These are phyloP conservation scores for Exophiala sideris DNA, from an alignment of 2,329 filamentous ascomycete genomes.

Conservation along the genomic window DNA sequence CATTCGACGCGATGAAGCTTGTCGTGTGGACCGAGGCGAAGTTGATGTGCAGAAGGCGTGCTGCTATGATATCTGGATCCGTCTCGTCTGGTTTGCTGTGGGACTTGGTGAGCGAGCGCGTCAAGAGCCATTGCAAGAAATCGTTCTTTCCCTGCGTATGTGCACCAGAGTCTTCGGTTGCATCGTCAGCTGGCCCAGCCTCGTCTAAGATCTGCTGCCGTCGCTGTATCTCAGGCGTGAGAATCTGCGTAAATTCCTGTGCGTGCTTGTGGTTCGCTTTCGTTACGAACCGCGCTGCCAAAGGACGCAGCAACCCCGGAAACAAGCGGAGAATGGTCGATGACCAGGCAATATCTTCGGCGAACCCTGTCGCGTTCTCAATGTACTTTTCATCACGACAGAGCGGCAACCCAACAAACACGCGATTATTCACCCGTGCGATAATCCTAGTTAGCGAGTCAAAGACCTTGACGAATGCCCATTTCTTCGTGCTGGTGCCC, in stretches of 20 bases:
- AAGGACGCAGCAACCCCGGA: conserved; percentile 47
- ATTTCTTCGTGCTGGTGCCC: conserved; percentile 37
- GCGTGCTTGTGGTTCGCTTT: conserved; percentile 49
- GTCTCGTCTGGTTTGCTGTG: conserved; percentile 38
- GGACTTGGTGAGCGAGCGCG: conserved; percentile 6
- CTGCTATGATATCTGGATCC: conserved; percentile 45
- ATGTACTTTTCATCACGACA: conserved; percentile 42
- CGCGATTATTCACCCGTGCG: conserved; percentile 41
- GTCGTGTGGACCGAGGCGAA: conserved; percentile 34
- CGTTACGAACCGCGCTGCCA: conserved; percentile 48
- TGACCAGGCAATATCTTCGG: conserved; percentile 48
- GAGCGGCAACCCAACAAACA: conserved; percentile 43
- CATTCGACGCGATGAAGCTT: conserved; percentile 31
- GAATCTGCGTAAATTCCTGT: conserved; percentile 40
- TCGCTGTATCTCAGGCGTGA: conserved; percentile 49
- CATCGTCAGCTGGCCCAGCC: conserved; percentile 31
- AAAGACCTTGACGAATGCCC: conserved; percentile 37
- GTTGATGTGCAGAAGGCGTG: conserved; percentile 51
- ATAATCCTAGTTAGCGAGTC: conserved; percentile 38
- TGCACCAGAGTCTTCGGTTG: conserved; percentile 35
- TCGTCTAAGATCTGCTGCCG: conserved; percentile 46
- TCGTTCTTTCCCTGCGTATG: conserved; percentile 44
- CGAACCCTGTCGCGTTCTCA: conserved; percentile 47
- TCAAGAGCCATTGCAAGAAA: conserved; percentile 52
- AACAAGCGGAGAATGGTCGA: conserved; percentile 47